Base-by-base conservation (phyloP, 371 early-diverging fungal genomes). In the Saksenaea oblongispora region DNA sequence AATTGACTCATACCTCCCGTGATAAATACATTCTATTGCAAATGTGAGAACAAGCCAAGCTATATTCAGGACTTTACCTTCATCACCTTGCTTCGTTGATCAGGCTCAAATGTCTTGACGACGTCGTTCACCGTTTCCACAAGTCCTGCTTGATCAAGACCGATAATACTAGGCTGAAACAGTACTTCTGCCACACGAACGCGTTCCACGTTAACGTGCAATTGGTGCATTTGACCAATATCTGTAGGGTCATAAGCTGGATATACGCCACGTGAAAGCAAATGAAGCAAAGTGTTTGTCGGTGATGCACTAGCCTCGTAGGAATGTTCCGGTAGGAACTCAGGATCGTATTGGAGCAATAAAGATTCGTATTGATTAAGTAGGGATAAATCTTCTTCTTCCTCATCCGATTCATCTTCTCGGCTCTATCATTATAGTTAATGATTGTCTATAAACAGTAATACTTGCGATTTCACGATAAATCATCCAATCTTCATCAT, bases 401-500 rank as follows among this genome's bases (percentile, higher is more conserved):
- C 96, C 28, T 93, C 95, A 34, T 91, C 92, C 1, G 88, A 84
- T 41, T 93, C 93, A 54, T 93, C 93, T 44, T 93, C 95, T 31
- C 87, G 85, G 63, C 87, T 93, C 90, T 90, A 58, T 11, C 35
- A 39, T 26, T 7, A 1, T n/a, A 17, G n/a, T n/a, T 41, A 9
- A 24, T 5, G 34, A 3, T 59, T 17, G 22, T 28, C 14, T 22
- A 11, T 18, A 15, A 37, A 9, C 26, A 28, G 27, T 27, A 54
- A 13, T 24, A 69, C 84, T 79, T 84, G 88, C 90, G 59, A 96
- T 94, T 69, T 94, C 91, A 31, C 92, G 83, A 64, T 96, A 96
- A 53, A 96, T 87, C 67, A 85, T 85, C 96, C 96, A 96, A 66
- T 95, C 96, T 8, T 88, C 91, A 69, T 95, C 95, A 67, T 95